Conservation (phyloP, 805 yeast species). For the Candida ortonii region DNA sequence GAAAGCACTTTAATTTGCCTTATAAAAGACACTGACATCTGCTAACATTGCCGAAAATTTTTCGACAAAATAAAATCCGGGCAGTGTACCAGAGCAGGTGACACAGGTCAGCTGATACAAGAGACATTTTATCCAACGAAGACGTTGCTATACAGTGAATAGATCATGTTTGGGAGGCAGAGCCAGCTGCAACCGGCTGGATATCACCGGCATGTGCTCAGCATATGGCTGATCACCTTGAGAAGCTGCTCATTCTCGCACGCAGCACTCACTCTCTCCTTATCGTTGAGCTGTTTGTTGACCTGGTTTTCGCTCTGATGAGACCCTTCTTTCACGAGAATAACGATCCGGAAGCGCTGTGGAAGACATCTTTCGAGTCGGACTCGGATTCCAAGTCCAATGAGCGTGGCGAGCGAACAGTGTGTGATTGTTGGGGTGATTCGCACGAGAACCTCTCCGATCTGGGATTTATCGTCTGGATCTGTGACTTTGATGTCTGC, state of each 20-base stretch:
- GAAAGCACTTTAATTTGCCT: no score
- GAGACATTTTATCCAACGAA: no score
- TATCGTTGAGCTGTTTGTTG: conserved; percentile 93
- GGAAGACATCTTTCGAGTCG: conserved; percentile 87
- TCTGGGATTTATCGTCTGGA: conserved; percentile 46
- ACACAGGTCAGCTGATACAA: no score
- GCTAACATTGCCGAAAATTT: conserved; percentile 1
- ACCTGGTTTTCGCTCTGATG: conserved; percentile 97
- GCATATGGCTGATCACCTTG: conserved; percentile 89
- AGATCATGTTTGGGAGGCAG: no score
- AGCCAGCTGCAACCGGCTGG: not conserved
- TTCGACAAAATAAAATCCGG: not conserved
- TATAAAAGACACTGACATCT: no score
- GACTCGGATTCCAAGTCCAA: conserved; percentile 92
- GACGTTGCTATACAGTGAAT: no score
- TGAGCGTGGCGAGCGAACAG: conserved; percentile 92
- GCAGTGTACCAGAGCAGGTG: no score
- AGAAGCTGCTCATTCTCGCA: conserved; percentile 93
- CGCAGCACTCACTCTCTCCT: conserved; percentile 97
- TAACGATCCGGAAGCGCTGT: conserved; percentile 73
- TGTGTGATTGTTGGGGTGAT: conserved; percentile 98
- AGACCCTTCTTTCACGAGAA: conserved; percentile 82
- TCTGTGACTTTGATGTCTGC: conserved; percentile 73
- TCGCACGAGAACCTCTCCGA: conserved; percentile 73
- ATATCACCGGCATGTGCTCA: conserved; percentile 62